Base-by-base conservation (phyloP, 495 filamentous ascomycete genomes). In the Neurospora sp. region DNA sequence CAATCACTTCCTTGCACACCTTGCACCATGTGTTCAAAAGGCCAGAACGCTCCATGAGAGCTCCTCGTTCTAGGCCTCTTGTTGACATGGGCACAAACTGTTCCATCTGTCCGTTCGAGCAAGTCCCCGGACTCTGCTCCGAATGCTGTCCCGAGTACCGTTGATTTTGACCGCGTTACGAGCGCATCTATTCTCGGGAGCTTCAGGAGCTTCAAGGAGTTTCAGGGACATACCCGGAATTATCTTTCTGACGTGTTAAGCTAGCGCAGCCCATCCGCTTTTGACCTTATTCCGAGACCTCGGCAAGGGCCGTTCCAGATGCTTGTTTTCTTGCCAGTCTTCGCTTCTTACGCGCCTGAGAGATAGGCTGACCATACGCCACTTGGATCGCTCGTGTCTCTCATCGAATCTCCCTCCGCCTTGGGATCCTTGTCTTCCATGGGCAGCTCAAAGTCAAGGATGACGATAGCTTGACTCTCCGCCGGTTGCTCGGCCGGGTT, bases 371-470 rank as follows among this genome's bases (percentile, higher is more conserved):
- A 66, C 53, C 22, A 37, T 66, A 66, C 27, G 53, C 18, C 53
- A 66, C 53, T 66, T 35, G 53, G 53, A 18, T 66, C 53, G 35
- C 27, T 35, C 0, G 6, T 66, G 53, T 66, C 27, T 35, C 53
- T 66, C 14, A 1, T 18, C 0, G 53, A 66, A 18, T 66, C 53
- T 66, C 9, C 27, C 1, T 37, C 27, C 53, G 31, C 27, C 27
- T 66, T 66, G 53, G 53, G 53, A 66, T 35, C 53, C 53, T 35
- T 66, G 27, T 66, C 53, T 37, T 66, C 27, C 27, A 66, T 18
- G 27, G 27, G 12, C 12, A 83, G 70, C 69, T 79, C 73, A 70
- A 84, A 84, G 74, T 84, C 82, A 41, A 84, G 59, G 40, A 84
- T 80, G 0, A 73, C 78, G 14, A 82, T 76, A 31, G 80, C 71